These are phyloP conservation scores for Nothopassalora personata DNA, from an alignment of 2,329 filamentous ascomycete genomes.

Conservation along the genomic window DNA sequence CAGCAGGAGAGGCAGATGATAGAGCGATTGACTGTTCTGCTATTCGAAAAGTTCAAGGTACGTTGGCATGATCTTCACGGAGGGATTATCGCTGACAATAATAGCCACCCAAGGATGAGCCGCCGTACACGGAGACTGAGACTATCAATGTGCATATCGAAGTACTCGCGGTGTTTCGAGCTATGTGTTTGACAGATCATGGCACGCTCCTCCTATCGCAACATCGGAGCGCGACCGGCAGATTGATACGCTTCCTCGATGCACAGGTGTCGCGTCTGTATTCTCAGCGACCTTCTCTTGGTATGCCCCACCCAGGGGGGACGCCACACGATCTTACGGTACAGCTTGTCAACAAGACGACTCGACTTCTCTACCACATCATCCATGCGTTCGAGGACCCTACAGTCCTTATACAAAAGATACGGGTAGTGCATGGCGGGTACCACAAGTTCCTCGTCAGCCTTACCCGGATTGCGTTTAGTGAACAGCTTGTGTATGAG, in stretches of 20 bases:
- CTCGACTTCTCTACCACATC: constrained; percentile 57
- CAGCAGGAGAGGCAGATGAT: constrained; percentile 47
- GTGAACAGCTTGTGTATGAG: constrained; percentile 73
- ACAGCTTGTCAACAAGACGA: constrained; percentile 53
- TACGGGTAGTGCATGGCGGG: constrained; percentile 64
- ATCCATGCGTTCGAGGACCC: constrained; percentile 52
- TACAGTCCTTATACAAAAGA: constrained; percentile 64
- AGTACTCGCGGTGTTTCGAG: constrained; percentile 44
- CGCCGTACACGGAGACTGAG: constrained; percentile 35
- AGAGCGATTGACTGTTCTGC: constrained; percentile 57
- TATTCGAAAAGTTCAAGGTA: constrained; percentile 51
- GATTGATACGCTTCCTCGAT: constrained; percentile 69
- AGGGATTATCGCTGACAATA: neutral
- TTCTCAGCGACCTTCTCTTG: constrained; percentile 25
- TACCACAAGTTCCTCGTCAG: constrained; percentile 77
- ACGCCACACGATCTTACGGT: constrained; percentile 39
- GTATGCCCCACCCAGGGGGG: neutral
- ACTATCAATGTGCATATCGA: constrained; percentile 44
- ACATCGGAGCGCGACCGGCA: constrained; percentile 65
- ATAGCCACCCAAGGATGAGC: constrained; percentile 36
- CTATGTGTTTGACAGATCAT: constrained; percentile 58
- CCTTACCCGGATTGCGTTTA: constrained; percentile 79
- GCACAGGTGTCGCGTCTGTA: constrained; percentile 63
- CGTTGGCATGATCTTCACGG: neutral
- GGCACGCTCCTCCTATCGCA: constrained; percentile 61